Evolutionary conservation across 2,329 filamentous ascomycete genomes (phyloP), one percentile per base, ranked within the genome.

Genomic region (Aspergillus texensis): DNA sequence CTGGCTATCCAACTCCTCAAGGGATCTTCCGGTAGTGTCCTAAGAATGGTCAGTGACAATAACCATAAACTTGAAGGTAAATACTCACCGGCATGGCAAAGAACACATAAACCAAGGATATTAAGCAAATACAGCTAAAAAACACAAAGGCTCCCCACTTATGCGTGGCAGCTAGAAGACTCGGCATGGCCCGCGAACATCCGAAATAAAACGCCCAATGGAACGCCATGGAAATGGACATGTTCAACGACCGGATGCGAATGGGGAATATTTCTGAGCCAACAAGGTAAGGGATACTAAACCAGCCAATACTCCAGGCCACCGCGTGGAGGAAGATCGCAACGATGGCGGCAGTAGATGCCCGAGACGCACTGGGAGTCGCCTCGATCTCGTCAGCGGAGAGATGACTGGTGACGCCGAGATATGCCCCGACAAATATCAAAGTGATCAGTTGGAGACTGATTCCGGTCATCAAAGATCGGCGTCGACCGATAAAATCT

Each of bases 201-300:
- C 66, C 80, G 57, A 75, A 82, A 65, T 76, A 77, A 65, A 82
- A 83, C 0, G 80, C 71, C 81, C 79, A 81, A 68, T 81, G 80
- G 61, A 81, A 80, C 1, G 68, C 70, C 62, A 80, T 78, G 0
- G 72, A 65, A 5, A 81, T 64, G 1, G 80, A 78, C n/a, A 72
- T 73, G 32, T 81, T 80, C 64, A 83, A 80, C 0, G 80, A 81
- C 0, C 81, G 77, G 57, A 83, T 77, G 4, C 76, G 75, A 62
- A 82, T 82, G 1, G 82, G 81, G 74, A 80, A 84, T 0, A 83
- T 68, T 61, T 83, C 81, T 1, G 74, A 75, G 4, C 77, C 78
- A 58, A 83, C 81, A 6, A 83, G 73, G 57, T 82, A 83, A 0
- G 81, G 81, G 1, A 83, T 75, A 34, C 78, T 73, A 54, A 58